phyloP scores from a whole-genome alignment of 2,329 filamentous ascomycete species.

The Epichloe brachyelytri region DNA sequence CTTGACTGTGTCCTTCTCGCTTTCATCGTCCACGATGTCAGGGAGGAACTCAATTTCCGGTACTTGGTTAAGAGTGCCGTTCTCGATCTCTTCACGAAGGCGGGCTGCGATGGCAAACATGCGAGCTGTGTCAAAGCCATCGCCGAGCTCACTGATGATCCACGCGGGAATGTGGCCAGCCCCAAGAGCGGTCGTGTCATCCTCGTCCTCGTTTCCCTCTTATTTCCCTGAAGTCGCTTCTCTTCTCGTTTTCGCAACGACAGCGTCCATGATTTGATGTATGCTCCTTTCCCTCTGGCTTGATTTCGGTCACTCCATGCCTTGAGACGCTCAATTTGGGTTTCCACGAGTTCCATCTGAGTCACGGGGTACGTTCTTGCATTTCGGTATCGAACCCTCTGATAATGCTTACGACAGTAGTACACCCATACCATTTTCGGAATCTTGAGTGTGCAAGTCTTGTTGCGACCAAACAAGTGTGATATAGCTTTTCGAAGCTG shows the following conservation, averaged over 20 bases:
- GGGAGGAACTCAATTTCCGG: constrained; percentile 49
- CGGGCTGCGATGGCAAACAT: constrained; percentile 34
- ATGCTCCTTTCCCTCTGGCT: constrained; percentile 15
- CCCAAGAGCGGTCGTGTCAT: constrained; percentile 14
- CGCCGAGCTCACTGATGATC: constrained; percentile 32
- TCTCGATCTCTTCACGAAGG: constrained; percentile 31
- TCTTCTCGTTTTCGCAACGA: constrained; percentile 52
- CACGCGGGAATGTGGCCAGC: constrained; percentile 34
- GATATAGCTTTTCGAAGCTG: constrained; percentile 63
- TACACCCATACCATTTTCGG: constrained; percentile 60
- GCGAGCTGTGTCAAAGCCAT: constrained; percentile 33
- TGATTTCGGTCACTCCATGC: constrained; percentile 45
- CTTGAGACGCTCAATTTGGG: constrained; percentile 50
- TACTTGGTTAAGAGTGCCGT: constrained; percentile 29
- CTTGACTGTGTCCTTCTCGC: constrained; percentile 13
- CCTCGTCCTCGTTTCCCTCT: constrained; percentile 18
- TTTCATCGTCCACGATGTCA: constrained; percentile 33
- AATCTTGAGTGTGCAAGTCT: constrained; percentile 59
- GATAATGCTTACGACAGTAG: constrained; percentile 73
- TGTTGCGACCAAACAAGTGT: constrained; percentile 75
- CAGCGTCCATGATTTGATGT: constrained; percentile 41
- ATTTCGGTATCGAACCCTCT: constrained; percentile 59
- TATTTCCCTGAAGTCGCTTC: constrained; percentile 32
- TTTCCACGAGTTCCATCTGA: constrained; percentile 51
- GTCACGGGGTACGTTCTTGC: constrained; percentile 44